A percentile compares a stretch with the other conserved stretches of the same genome.
Evolutionary conservation across 345 rosid species (phyloP).

Genomic region (Eutrema yunnanense): DNA sequence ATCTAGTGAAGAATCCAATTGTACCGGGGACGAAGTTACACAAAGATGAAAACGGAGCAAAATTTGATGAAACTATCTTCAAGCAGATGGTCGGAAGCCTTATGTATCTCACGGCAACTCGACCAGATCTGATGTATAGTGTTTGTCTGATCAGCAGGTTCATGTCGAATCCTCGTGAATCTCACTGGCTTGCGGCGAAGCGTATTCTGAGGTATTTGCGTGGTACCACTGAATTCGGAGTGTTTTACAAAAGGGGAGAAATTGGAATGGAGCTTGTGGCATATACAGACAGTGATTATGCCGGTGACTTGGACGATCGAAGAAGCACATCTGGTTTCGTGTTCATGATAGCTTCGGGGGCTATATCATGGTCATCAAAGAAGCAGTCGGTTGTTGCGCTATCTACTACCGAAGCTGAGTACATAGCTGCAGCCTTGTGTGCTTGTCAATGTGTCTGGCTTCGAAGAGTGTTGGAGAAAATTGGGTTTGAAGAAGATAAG

Average conservation of each 20-base stretch:
- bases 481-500: too few species aligned
- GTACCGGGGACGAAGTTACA: background rate
- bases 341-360: too few species aligned
- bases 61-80: background rate
- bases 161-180: background rate
- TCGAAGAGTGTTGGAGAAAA: too few species aligned
- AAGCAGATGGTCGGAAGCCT: background rate
- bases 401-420: background rate
- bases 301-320: background rate
- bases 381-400: background rate
- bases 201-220: background rate
- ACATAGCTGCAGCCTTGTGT: background rate
- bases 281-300: background rate
- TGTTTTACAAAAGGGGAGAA: background rate
- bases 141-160: background rate
- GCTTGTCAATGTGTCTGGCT: background rate
- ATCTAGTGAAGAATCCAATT: background rate
- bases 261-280: accelerated
- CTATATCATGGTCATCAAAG: background rate
- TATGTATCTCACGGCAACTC: background rate
- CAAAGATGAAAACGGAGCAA: background rate
- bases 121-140: background rate
- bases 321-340: background rate
- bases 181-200: background rate
- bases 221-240: accelerated